These are phyloP conservation scores for Paecilomyces fulvus DNA, from an alignment of 2,329 filamentous ascomycete species.

Conservation along the genomic window DNA sequence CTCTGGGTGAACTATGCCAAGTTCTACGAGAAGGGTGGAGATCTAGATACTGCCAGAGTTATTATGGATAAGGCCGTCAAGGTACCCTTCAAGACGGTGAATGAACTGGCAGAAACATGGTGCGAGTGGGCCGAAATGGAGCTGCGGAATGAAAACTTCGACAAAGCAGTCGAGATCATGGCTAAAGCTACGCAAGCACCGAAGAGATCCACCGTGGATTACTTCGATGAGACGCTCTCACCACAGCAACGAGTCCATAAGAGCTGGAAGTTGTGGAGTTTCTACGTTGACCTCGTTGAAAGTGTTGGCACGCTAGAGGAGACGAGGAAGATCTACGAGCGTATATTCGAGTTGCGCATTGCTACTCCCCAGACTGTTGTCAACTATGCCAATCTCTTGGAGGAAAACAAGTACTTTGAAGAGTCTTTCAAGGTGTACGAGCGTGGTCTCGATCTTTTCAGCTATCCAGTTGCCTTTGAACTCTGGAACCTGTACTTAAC, in stretches of 20 bases:
- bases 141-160: conserved; percentile 88
- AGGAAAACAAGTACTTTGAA: conserved; percentile 91
- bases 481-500: conserved; percentile 97
- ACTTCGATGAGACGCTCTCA: conserved; percentile 89
- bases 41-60: conserved; percentile 73
- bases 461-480: conserved; percentile 95
- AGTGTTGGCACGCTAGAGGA: conserved; percentile 86
- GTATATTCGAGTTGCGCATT: conserved; percentile 96
- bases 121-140: conserved; percentile 99
- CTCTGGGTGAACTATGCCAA: conserved; percentile 96
- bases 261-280: conserved; percentile 99
- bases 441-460: conserved; percentile 93
- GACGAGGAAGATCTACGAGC: conserved; percentile 88
- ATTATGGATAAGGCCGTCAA: conserved; percentile 98
- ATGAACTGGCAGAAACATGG: conserved; percentile 96
- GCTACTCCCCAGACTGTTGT: conserved; percentile 97
- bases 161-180: conserved; percentile 91
- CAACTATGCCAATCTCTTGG: conserved; percentile 92
- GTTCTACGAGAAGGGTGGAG: conserved; percentile 84
- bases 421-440: conserved; percentile 98
- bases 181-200: conserved; percentile 95
- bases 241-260: conserved; percentile 97
- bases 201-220: conserved; percentile 96
- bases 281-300: conserved; percentile 96
- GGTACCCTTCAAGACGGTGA: conserved; percentile 95